These are phyloP conservation scores for Cutaneotrichosporon mucoides DNA, from an alignment of 1,284 basidiomycete genomes.

Conservation along the genomic window DNA sequence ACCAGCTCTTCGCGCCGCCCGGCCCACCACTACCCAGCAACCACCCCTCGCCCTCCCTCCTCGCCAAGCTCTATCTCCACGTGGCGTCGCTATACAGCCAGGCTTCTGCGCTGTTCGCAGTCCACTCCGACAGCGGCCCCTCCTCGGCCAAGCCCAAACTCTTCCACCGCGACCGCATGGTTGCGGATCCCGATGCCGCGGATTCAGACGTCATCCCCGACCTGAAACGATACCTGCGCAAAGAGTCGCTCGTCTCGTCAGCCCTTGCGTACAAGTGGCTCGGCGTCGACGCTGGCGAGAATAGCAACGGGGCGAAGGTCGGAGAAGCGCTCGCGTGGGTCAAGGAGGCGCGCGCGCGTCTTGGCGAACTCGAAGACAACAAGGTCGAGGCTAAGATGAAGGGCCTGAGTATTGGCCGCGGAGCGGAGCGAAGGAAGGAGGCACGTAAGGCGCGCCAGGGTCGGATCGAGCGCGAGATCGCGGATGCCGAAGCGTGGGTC, in stretches of 20 bases:
- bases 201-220: constrained; percentile 61
- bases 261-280: constrained; percentile 90
- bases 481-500: constrained; percentile 65
- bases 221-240: constrained; percentile 66
- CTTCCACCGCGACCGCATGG: constrained; percentile 21
- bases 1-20: constrained; percentile 68
- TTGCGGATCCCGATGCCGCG: constrained; percentile 25
- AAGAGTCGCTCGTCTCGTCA: constrained; percentile 63
- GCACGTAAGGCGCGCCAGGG: constrained; percentile 57
- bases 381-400: constrained; percentile 50
- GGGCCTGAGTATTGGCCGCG: constrained; percentile 51
- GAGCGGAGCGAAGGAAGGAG: constrained; percentile 59
- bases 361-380: constrained; percentile 38
- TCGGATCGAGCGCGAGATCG: constrained; percentile 63
- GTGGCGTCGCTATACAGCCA: constrained; percentile 73
- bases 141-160: constrained; percentile 15
- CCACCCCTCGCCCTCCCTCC: constrained; percentile 82
- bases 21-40: constrained; percentile 90
- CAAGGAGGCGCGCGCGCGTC: constrained; percentile 49
- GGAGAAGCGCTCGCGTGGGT: constrained; percentile 81
- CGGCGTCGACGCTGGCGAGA: constrained; percentile 86
- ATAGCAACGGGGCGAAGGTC: constrained; percentile 57
- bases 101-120: constrained; percentile 61
- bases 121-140: constrained; percentile 5
- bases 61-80: constrained; percentile 90